phyloP scores from a whole-genome alignment of 306 rosid genomes.

The Vigna mungo region DNA sequence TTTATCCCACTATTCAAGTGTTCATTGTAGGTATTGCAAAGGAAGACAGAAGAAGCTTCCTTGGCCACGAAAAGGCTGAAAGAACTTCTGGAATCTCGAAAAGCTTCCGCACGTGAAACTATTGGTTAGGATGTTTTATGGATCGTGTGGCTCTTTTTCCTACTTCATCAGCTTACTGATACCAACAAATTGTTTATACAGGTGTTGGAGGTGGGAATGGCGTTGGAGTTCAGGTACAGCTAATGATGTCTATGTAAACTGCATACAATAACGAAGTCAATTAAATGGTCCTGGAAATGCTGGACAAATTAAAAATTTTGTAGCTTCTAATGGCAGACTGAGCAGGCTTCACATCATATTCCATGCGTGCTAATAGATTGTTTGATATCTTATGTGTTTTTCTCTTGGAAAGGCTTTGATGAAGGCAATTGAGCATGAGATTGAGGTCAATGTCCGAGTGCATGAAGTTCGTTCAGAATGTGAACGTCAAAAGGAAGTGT shows the following conservation, averaged over 20 bases:
- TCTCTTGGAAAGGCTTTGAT: conserved; percentile 67
- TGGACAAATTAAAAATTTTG: conserved; percentile 18
- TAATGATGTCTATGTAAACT: conserved; percentile 29
- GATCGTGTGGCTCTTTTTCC: conserved; percentile 2
- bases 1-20: conserved; percentile 31
- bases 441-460: conserved; percentile 87
- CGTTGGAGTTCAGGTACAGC: conserved; percentile 80
- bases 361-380: conserved; percentile 16
- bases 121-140: conserved; percentile 54
- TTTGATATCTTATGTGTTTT: conserved; percentile 29
- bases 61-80: conserved; percentile 93
- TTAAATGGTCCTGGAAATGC: conserved; percentile 21
- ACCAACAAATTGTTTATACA: conserved; percentile 43
- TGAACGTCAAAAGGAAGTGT: conserved; percentile 92
- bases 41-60: conserved; percentile 96
- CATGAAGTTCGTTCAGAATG: conserved; percentile 96
- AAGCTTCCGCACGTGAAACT: conserved; percentile 77
- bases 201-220: conserved; percentile 74
- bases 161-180: conserved; percentile 30
- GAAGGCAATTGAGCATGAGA: conserved; percentile 89
- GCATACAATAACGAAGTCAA: conserved; percentile 29
- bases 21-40: conserved; percentile 78
- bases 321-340: conserved; percentile 7
- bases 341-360: conserved; percentile 17
- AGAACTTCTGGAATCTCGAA: conserved; percentile 90